These are phyloP conservation scores for Yamadazyma epiphylla DNA, from an alignment of 1,139 yeast genomes.

Conservation along the genomic window DNA sequence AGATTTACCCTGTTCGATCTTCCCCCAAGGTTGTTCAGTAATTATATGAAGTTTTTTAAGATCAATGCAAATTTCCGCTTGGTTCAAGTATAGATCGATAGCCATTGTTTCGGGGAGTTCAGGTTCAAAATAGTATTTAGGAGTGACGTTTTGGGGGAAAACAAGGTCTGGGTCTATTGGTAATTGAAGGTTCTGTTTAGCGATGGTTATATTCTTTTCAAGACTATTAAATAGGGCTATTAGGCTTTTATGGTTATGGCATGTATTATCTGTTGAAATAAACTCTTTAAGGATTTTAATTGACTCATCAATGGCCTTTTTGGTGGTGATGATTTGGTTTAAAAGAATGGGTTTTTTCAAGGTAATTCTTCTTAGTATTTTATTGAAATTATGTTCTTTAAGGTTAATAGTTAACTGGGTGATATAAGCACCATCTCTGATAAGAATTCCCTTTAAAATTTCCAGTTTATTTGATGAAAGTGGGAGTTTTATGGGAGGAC, in stretches of 20 bases:
- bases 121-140: slow-evolving; percentile 28
- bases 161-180: slow-evolving; percentile 42
- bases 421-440: slow-evolving; percentile 39
- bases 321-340: slow-evolving; percentile 31
- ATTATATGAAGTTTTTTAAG: slow-evolving; percentile 35
- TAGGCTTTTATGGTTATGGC: slow-evolving; percentile 18
- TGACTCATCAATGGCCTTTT: slow-evolving; percentile 29
- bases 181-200: slow-evolving; percentile 36
- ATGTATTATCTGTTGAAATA: slow-evolving; percentile 5
- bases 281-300: slow-evolving; percentile 22
- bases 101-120: slow-evolving; percentile 27
- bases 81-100: slow-evolving; percentile 39
- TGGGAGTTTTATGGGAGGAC: slow-evolving; percentile 40
- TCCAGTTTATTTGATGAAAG: slow-evolving; percentile 38
- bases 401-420: slow-evolving; percentile 24
- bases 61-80: slow-evolving; percentile 45
- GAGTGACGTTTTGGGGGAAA: slow-evolving; percentile 34
- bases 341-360: slow-evolving; percentile 29
- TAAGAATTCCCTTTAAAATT: slow-evolving; percentile 36
- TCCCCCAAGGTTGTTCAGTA: slow-evolving; percentile 42
- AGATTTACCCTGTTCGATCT: slow-evolving; percentile 35
- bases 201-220: slow-evolving; percentile 25
- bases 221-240: slow-evolving; percentile 23
- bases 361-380: slow-evolving; percentile 21
- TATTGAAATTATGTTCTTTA: slow-evolving; percentile 29